Evolutionary conservation across 768 basidiomycete species (phyloP).

Genomic region (Candolleomyces aberdarensis): DNA sequence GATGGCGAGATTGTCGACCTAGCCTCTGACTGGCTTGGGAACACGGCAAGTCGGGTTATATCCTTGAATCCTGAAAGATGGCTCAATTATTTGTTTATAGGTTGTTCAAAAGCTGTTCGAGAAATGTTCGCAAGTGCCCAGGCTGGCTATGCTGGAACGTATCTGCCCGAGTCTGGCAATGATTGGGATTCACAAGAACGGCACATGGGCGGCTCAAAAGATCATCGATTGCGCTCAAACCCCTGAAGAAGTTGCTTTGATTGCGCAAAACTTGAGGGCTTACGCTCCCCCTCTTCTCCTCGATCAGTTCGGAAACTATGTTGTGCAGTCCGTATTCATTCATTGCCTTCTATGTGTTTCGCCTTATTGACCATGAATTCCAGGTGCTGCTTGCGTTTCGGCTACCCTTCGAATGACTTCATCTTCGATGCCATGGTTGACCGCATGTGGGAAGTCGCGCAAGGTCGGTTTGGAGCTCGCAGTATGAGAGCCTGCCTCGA

Average conservation of each 20-base stretch:
- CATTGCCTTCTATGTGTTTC: not conserved
- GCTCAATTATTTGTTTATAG: slow-evolving; percentile 29
- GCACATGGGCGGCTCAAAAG: slow-evolving; percentile 99
- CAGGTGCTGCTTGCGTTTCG: slow-evolving; percentile 89
- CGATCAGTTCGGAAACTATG: slow-evolving; percentile 93
- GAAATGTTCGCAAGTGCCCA: slow-evolving; percentile 70
- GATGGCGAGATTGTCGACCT: slow-evolving; percentile 95
- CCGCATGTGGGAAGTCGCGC: slow-evolving; percentile 97
- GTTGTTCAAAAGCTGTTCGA: slow-evolving; percentile 98
- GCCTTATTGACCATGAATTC: not conserved
- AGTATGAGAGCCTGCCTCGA: slow-evolving; percentile 98
- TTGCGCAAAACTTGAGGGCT: slow-evolving; percentile 83
- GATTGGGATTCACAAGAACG: slow-evolving; percentile 99
- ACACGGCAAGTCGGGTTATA: slow-evolving; percentile 58
- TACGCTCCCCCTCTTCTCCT: slow-evolving; percentile 92
- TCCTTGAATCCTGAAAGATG: not conserved
- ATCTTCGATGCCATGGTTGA: slow-evolving; percentile 98
- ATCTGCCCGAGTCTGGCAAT: slow-evolving; percentile 91
- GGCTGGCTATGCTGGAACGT: slow-evolving; percentile 90
- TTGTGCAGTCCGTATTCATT: slow-evolving; percentile 68
- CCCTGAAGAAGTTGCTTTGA: slow-evolving; percentile 80
- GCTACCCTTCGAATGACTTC: slow-evolving; percentile 87
- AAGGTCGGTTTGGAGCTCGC: slow-evolving; percentile 95
- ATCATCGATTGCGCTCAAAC: slow-evolving; percentile 93
- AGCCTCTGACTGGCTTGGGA: slow-evolving; percentile 97